Base-by-base conservation (phyloP, 176 grass and related monocot genomes). In the Luzula sylvatica region DNA sequence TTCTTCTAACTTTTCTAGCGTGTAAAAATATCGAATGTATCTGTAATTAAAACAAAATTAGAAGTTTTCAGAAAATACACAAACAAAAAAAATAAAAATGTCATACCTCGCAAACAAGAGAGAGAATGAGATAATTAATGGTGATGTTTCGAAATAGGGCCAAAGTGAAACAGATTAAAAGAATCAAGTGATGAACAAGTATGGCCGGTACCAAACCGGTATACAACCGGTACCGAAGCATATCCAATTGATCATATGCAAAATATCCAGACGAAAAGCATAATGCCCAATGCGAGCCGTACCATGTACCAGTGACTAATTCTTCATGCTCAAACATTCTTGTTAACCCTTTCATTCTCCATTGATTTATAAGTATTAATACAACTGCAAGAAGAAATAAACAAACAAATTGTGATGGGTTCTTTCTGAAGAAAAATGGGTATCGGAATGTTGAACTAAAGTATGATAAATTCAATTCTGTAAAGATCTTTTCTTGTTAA, bases 241-340 rank as follows among this genome's bases (percentile, higher is more conserved):
- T 87, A 61, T 98, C 92, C 78, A 98, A 66, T 74, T 98, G 92
- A 59, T 98, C 92, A 63, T 98, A 90, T 11, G 85, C 92, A 82
- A 98, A 90, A 78, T 98, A 98, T 35, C 85, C 81, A 75, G 81
- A 86, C 32, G 92, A 98, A 75, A 98, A 87, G 52, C 81, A 98
- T 16, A 90, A 46, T 20, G 85, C 74, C 52, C 71, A 77, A 77
- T 87, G 82, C 49, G 92, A 77, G 50, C 85, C 92, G 16, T 77
- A 27, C 85, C 81, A 98, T 52, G 59, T 66, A 52, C 60, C 71
- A 53, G 77, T 66, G 62, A 87, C 71, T 71, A 98, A 61, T 68
- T 90, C 73, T 53, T 74, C 75, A 79, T 87, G 85, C 58, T 78
- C 57, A 74, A 98, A 90, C 85, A 98, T 80, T 42, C 71, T 63